Evolutionary conservation across 257 asterid species (phyloP).

Genomic region (Scutellaria minor): DNA sequence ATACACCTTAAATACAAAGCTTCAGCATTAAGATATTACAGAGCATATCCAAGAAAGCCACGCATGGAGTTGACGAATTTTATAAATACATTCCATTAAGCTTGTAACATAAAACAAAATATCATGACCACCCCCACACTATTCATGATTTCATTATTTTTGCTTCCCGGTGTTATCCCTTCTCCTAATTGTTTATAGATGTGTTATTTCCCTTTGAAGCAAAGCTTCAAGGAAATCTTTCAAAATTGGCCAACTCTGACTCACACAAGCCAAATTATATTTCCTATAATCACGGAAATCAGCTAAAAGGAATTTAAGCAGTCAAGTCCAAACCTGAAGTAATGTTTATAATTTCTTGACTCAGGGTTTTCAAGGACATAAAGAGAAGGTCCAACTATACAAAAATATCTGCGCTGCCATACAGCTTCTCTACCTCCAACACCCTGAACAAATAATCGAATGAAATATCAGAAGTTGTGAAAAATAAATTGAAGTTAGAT

Average conservation of each 20-base stretch:
- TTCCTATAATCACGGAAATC: slow-evolving; percentile 14
- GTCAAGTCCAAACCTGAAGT: slow-evolving; percentile 62
- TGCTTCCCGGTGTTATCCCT: slow-evolving; percentile 13
- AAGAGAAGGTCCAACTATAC: slow-evolving; percentile 86
- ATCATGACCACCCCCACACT: slow-evolving; percentile 7
- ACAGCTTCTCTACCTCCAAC: slow-evolving; percentile 98
- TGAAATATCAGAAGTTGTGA: slow-evolving; percentile 22
- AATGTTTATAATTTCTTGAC: slow-evolving; percentile 80
- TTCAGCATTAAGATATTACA: slow-evolving; percentile 18
- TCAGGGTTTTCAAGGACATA: slow-evolving; percentile 78
- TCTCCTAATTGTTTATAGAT: slow-evolving; percentile 6
- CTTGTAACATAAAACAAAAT: slow-evolving; percentile 2
- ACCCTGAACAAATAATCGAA: slow-evolving; percentile 59
- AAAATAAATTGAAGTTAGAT: background rate
- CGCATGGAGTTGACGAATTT: background rate
- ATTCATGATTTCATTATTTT: background rate
- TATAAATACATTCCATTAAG: background rate
- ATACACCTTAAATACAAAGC: slow-evolving; percentile 18
- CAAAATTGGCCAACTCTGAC: background rate
- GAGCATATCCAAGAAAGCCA: slow-evolving; percentile 11
- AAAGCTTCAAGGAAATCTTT: slow-evolving; percentile 17
- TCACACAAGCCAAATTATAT: background rate
- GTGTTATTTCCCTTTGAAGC: slow-evolving; percentile 2
- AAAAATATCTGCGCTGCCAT: slow-evolving; percentile 93
- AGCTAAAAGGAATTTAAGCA: slow-evolving; percentile 12